Evolutionary conservation across 176 grass and related monocot genomes (phyloP).

Genomic region (Neostapfia colusana): DNA sequence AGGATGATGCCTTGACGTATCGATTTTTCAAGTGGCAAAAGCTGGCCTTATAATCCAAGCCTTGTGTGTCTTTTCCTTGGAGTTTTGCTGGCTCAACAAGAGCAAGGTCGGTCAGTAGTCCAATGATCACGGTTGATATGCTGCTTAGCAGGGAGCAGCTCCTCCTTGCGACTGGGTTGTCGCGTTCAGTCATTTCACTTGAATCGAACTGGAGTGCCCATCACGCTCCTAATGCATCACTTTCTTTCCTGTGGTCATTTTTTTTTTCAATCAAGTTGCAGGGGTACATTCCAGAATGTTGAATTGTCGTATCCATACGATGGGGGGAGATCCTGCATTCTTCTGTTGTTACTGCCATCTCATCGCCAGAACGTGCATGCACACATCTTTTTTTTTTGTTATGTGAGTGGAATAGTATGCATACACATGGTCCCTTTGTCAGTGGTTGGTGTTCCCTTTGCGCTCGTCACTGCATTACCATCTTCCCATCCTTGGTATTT

Average conservation of each 20-base stretch:
- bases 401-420: neutral
- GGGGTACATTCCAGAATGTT: neutral
- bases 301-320: neutral
- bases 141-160: constrained; percentile 41
- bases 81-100: neutral
- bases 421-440: neutral
- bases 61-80: neutral
- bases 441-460: too few species aligned
- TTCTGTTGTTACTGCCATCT: neutral
- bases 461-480: neutral
- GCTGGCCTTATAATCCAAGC: neutral
- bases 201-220: neutral
- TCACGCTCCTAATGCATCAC: neutral
- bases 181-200: neutral
- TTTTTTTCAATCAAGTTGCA: constrained; percentile 19
- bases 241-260: neutral
- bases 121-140: constrained; percentile 8
- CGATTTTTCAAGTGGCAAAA: neutral
- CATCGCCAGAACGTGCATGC: neutral
- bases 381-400: neutral
- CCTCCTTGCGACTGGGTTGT: neutral
- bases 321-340: neutral
- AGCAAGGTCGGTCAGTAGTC: constrained; percentile 1
- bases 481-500: neutral
- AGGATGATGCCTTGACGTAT: neutral